Conservation (phyloP, 1,139 yeast species). For the Hanseniaspora gamundiae region DNA sequence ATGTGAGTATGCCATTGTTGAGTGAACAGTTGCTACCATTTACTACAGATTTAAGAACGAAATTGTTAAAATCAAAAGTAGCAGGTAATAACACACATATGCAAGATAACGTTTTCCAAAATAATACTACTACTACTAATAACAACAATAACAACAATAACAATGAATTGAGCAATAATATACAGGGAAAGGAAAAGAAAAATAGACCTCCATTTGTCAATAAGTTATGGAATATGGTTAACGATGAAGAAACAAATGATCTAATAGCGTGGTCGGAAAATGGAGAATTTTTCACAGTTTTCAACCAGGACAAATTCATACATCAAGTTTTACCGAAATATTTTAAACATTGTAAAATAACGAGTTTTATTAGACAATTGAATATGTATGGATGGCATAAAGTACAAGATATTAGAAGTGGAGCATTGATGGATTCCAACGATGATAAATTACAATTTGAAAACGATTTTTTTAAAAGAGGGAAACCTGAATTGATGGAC, state of each 20-base stretch:
- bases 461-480: slow-evolving; percentile 66
- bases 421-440: slow-evolving; percentile 23
- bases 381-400: slow-evolving; percentile 97
- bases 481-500: slow-evolving; percentile 60
- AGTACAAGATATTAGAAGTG: slow-evolving; percentile 43
- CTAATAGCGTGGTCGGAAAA: slow-evolving; percentile 77
- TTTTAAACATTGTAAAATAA: slow-evolving; percentile 88
- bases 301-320: slow-evolving; percentile 78
- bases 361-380: slow-evolving; percentile 86
- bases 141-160: neutral
- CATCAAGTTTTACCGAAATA: slow-evolving; percentile 76
- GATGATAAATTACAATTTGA: slow-evolving; percentile 55
- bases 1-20: neutral
- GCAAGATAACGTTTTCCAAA: neutral
- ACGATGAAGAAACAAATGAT: slow-evolving; percentile 56
- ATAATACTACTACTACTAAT: neutral
- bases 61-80: neutral
- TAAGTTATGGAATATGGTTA: slow-evolving; percentile 92
- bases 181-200: slow-evolving; percentile 18
- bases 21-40: neutral
- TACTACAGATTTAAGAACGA: neutral
- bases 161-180: neutral
- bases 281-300: slow-evolving; percentile 77
- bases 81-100: neutral
- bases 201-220: slow-evolving; percentile 77